These are phyloP conservation scores for Astragalus membranaceus DNA, from an alignment of 306 rosid genomes.

Conservation along the genomic window DNA sequence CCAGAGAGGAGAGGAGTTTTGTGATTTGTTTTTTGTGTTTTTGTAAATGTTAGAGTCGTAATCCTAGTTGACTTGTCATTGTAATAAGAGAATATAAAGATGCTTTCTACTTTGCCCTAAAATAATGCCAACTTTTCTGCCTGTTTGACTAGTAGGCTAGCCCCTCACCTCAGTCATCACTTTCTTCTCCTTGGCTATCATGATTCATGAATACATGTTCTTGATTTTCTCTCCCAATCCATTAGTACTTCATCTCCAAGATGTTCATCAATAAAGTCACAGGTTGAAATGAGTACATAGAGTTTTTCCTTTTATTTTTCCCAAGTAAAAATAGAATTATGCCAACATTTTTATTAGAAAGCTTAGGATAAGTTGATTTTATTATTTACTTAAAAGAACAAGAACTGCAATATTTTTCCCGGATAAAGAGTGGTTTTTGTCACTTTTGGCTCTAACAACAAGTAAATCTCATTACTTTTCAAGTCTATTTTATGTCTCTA, in stretches of 20 bases:
- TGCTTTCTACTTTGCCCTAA: slow-evolving; percentile 25
- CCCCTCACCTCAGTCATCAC: background rate
- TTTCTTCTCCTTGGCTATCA: background rate
- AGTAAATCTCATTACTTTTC: no score
- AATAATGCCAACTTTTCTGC: slow-evolving; percentile 34
- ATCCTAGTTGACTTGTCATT: slow-evolving; percentile 50
- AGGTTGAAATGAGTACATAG: slow-evolving; percentile 7
- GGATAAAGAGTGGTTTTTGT: no score
- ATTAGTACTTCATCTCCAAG: slow-evolving; percentile 10
- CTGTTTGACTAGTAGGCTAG: slow-evolving; percentile 31
- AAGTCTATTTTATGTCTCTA: no score
- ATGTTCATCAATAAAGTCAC: background rate
- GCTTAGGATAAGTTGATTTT: no score
- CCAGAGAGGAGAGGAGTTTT: slow-evolving; percentile 17
- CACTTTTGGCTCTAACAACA: no score
- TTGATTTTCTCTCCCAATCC: slow-evolving; percentile 12
- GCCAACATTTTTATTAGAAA: no score
- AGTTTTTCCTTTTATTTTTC: no score
- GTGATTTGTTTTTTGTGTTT: background rate
- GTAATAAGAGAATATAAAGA: slow-evolving; percentile 21
- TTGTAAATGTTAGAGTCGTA: slow-evolving; percentile 15
- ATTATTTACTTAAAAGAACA: no score
- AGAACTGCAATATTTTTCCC: no score
- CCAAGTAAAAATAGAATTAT: no score
- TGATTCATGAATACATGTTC: background rate